These are phyloP conservation scores for Rhizopogon vinicolor DNA, from an alignment of 768 basidiomycete species.

Conservation along the genomic window DNA sequence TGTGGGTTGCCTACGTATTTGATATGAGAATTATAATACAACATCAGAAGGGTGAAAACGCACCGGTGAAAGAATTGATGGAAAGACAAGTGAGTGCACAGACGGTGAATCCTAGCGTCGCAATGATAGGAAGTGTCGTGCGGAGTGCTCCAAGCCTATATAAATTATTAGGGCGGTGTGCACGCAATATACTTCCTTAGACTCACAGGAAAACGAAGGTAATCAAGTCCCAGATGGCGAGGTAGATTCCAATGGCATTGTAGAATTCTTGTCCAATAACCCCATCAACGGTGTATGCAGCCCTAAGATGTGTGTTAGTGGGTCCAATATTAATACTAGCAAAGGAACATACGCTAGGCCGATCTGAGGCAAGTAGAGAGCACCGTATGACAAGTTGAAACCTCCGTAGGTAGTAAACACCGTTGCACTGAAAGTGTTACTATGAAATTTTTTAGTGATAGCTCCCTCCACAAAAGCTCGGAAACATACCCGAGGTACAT, in stretches of 20 bases:
- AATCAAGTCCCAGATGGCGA: constrained; percentile 21
- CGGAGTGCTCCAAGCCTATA: constrained; percentile 21
- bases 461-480: background rate
- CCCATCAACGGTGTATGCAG: constrained; percentile 20
- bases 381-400: constrained; percentile 25
- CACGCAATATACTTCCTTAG: background rate
- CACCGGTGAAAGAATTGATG: constrained; percentile 22
- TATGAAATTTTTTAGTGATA: constrained; percentile 8
- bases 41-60: background rate
- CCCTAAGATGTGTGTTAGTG: constrained; percentile 8
- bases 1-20: constrained; percentile 14
- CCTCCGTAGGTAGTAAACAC: constrained; percentile 25
- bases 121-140: constrained; percentile 19
- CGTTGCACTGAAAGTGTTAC: constrained; percentile 23
- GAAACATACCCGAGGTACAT: constrained; percentile 24
- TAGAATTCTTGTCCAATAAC: constrained; percentile 20
- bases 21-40: background rate
- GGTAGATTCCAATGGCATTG: constrained; percentile 22
- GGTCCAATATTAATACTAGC: background rate
- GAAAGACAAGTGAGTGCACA: constrained; percentile 21
- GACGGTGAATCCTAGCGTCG: constrained; percentile 17
- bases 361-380: constrained; percentile 20
- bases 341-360: constrained; percentile 19
- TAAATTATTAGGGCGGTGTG: background rate
- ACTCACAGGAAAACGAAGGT: constrained; percentile 21